phyloP scores from a whole-genome alignment of 2,329 filamentous ascomycete genomes.

The Nemania diffusa region DNA sequence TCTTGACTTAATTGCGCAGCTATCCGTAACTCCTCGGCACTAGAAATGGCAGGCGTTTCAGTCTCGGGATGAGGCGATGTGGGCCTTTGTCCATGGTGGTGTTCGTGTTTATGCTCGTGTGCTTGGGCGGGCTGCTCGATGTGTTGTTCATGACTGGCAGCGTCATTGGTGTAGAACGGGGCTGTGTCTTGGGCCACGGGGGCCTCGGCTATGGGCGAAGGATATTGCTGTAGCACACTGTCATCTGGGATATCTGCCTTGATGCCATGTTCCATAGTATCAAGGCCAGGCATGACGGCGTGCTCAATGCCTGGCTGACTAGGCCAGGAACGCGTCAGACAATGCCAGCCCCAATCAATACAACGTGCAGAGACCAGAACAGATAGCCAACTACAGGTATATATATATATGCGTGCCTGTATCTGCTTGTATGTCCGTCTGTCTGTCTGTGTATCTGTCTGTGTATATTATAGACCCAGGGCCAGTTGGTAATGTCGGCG shows the following conservation, averaged over 20 bases:
- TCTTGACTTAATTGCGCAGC: slow-evolving; percentile 68
- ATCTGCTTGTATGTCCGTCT: not conserved
- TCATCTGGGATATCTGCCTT: slow-evolving; percentile 42
- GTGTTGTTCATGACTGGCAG: slow-evolving; percentile 40
- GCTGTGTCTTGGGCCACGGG: slow-evolving; percentile 57
- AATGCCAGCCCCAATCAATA: slow-evolving; percentile 14
- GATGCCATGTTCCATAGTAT: slow-evolving; percentile 43
- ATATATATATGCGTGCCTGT: not conserved
- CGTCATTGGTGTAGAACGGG: slow-evolving; percentile 54
- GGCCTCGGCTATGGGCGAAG: slow-evolving; percentile 58
- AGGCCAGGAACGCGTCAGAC: slow-evolving; percentile 27
- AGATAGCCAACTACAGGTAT: not conserved
- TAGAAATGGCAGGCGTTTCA: slow-evolving; percentile 54
- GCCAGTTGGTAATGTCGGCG: slow-evolving; percentile 13
- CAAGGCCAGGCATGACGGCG: slow-evolving; percentile 46
- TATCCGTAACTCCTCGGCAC: slow-evolving; percentile 66
- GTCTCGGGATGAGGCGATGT: slow-evolving; percentile 55
- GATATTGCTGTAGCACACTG: slow-evolving; percentile 55
- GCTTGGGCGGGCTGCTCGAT: slow-evolving; percentile 39
- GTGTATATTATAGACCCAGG: not conserved
- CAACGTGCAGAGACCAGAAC: slow-evolving; percentile 7
- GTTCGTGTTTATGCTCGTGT: slow-evolving; percentile 40
- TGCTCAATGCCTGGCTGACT: slow-evolving; percentile 32
- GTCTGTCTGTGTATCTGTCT: not conserved
- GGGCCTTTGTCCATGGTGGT: slow-evolving; percentile 43